Percentiles rank a stretch among this genome's conserved stretches.
Evolutionary conservation across 257 asterid genomes (phyloP).

Genomic region (Avicennia marina): DNA sequence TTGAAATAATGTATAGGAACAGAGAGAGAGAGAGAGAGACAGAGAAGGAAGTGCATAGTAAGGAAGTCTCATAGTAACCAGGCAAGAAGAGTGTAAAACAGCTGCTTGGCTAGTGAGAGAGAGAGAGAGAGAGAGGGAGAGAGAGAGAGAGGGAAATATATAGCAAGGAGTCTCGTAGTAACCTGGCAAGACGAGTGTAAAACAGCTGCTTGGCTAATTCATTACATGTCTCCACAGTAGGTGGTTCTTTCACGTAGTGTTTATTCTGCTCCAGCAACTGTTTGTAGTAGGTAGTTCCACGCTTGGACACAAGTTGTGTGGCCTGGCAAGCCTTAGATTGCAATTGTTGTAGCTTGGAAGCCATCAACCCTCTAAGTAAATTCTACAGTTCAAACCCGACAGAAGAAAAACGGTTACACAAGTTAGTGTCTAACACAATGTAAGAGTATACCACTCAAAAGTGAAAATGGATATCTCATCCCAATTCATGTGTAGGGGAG

Average conservation of each 20-base stretch:
- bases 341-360: constrained; percentile 51
- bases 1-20: too few species aligned
- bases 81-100: too few species aligned
- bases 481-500: too few species aligned
- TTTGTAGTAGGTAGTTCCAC: constrained; percentile 51
- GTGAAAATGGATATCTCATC: too few species aligned
- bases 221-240: constrained; percentile 57
- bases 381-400: constrained; percentile 19
- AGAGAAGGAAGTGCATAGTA: too few species aligned
- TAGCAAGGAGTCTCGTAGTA: background rate
- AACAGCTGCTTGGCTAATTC: constrained; percentile 58
- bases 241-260: constrained; percentile 52
- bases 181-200: constrained; percentile 75
- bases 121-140: background rate
- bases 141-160: background rate
- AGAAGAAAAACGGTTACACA: too few species aligned
- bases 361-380: constrained; percentile 32
- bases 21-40: too few species aligned
- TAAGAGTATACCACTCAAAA: too few species aligned
- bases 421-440: too few species aligned
- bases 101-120: too few species aligned
- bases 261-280: constrained; percentile 64
- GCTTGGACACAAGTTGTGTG: constrained; percentile 43
- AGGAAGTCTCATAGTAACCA: too few species aligned
- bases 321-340: constrained; percentile 57